Percentiles rank a stretch among this genome's conserved stretches.
Evolutionary conservation across 2,329 filamentous ascomycete genomes (phyloP).

Genomic region (Exophiala spinifera): DNA sequence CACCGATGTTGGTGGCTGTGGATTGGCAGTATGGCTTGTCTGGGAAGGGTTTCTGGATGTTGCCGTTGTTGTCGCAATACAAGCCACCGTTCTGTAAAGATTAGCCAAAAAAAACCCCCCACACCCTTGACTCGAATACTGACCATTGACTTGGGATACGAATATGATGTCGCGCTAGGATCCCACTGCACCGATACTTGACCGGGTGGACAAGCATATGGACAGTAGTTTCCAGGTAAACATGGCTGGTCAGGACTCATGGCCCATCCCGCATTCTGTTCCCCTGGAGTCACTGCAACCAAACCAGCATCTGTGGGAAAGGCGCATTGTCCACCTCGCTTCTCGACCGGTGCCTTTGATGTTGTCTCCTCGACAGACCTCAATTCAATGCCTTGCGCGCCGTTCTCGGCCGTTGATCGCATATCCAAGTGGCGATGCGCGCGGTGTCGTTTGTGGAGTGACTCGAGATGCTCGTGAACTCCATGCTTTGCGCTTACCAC

Average conservation of each 20-base stretch:
- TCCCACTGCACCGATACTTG: constrained; percentile 80
- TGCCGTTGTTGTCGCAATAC: constrained; percentile 65
- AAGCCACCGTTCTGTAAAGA: constrained; percentile 66
- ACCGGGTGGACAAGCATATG: constrained; percentile 71
- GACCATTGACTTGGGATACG: constrained; percentile 67
- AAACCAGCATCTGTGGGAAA: constrained; percentile 67
- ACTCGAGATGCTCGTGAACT: constrained; percentile 34
- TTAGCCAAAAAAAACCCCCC: constrained; percentile 7
- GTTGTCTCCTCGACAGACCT: constrained; percentile 17
- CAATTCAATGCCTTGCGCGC: constrained; percentile 28
- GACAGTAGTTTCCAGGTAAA: constrained; percentile 66
- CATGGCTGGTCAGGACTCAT: constrained; percentile 74
- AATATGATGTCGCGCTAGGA: constrained; percentile 62
- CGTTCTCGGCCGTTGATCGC: constrained; percentile 28
- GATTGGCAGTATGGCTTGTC: constrained; percentile 66
- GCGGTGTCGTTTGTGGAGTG: constrained; percentile 36
- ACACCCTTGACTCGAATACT: constrained; percentile 40
- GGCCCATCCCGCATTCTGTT: constrained; percentile 71
- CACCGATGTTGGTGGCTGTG: constrained; percentile 63
- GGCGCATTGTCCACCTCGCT: constrained; percentile 57
- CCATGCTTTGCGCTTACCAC: constrained; percentile 30
- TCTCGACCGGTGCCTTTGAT: constrained; percentile 40
- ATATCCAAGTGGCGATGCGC: constrained; percentile 28
- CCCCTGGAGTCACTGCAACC: constrained; percentile 63
- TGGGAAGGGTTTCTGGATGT: constrained; percentile 67